Conservation (phyloP, 1,139 yeast species). For the Pichia sp. region DNA sequence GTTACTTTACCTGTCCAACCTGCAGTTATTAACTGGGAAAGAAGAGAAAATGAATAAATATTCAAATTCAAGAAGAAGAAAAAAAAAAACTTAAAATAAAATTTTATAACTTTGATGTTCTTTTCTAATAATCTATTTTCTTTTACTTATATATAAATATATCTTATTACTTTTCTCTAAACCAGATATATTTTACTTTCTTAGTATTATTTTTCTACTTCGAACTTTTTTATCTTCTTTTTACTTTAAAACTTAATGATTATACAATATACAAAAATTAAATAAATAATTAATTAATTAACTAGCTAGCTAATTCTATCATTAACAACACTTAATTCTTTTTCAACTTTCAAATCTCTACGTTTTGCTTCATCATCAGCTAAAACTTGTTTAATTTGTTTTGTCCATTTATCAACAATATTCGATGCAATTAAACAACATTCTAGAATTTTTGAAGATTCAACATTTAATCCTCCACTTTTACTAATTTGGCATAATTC, state of each 20-base stretch:
- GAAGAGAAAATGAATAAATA: constrained; percentile 17
- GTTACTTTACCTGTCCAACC: constrained; percentile 84
- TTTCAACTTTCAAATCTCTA: constrained; percentile 18
- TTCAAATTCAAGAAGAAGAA: background rate
- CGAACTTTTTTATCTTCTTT: constrained; percentile 1
- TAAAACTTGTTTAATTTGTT: constrained; percentile 51
- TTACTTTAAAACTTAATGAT: background rate
- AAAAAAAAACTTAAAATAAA: background rate
- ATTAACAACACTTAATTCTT: constrained; percentile 28
- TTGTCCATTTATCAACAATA: constrained; percentile 60
- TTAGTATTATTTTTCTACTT: background rate
- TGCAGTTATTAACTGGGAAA: constrained; percentile 70
- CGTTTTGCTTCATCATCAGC: constrained; percentile 45
- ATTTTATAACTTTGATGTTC: background rate
- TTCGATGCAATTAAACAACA: constrained; percentile 63
- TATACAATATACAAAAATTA: background rate
- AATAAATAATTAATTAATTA: background rate
- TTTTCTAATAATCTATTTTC: background rate
- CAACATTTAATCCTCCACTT: constrained; percentile 86
- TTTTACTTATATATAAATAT: background rate
- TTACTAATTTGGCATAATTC: constrained; percentile 87
- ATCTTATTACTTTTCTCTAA: background rate
- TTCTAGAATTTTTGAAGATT: constrained; percentile 61
- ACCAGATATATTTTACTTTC: background rate
- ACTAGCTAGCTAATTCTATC: constrained; percentile 18